A percentile compares a stretch with the other conserved stretches of the same genome.
These are phyloP conservation scores for Gaertneriomyces semiglobifer DNA, from an alignment of 192 early-diverging fungal genomes.

Conservation along the genomic window DNA sequence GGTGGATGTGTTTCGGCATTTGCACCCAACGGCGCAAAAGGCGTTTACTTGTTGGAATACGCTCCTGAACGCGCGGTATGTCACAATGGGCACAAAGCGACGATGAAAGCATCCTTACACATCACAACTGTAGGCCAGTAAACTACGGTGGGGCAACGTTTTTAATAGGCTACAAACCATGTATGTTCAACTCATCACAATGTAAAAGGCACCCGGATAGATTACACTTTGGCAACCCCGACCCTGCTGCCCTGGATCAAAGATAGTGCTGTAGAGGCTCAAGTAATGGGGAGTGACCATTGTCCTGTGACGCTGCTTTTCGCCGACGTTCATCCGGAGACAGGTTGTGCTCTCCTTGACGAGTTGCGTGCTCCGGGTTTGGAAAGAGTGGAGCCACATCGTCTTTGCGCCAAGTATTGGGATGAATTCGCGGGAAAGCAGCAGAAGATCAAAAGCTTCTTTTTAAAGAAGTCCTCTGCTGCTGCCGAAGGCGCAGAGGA, in stretches of 20 bases:
- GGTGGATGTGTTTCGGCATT: conserved; percentile 63
- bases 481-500: not conserved
- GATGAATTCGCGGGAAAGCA: conserved; percentile 60
- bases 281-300: conserved; percentile 75
- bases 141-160: conserved; percentile 34
- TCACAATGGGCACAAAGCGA: not conserved
- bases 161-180: not conserved
- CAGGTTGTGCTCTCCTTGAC: not conserved
- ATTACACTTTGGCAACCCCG: conserved; percentile 63
- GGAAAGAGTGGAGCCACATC: conserved; percentile 26
- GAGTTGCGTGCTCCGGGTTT: conserved; percentile 3
- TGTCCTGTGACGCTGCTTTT: conserved; percentile 60
- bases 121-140: conserved; percentile 20
- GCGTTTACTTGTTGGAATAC: conserved; percentile 72
- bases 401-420: conserved; percentile 55
- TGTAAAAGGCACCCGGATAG: conserved; percentile 65
- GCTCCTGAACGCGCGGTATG: conserved; percentile 61
- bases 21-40: conserved; percentile 52
- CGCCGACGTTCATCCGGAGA: conserved; percentile 23
- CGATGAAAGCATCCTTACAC: not conserved
- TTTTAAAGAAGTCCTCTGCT: conserved; percentile 26
- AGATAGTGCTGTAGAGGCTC: conserved; percentile 53
- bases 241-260: conserved; percentile 57
- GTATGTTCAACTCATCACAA: not conserved
- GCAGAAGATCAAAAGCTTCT: conserved; percentile 51